Evolutionary conservation across 257 asterid species (phyloP).

Genomic region (Eustoma russellianum): DNA sequence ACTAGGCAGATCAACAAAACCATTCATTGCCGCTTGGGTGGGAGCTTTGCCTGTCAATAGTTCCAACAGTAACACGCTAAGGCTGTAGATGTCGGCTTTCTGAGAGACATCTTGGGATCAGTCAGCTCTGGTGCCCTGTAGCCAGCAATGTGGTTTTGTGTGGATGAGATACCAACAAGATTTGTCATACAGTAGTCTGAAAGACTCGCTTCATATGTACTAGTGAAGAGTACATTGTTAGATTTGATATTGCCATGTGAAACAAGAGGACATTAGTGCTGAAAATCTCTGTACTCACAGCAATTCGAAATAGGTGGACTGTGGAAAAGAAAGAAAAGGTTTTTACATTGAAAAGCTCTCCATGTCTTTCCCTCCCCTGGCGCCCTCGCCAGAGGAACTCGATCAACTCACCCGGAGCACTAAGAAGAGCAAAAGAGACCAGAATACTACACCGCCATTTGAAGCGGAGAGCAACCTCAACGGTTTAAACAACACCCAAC

Average conservation of each 20-base stretch:
- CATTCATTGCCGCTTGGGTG: slow-evolving; percentile 29
- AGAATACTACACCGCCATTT: no score
- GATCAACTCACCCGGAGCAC: no score
- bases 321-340: no score
- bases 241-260: slow-evolving; percentile 50
- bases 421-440: no score
- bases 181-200: slow-evolving; percentile 43
- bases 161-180: slow-evolving; percentile 29
- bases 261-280: slow-evolving; percentile 24
- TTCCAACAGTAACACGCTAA: slow-evolving; percentile 40
- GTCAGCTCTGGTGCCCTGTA: slow-evolving; percentile 47
- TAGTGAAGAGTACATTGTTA: slow-evolving; percentile 37
- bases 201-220: slow-evolving; percentile 29
- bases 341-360: no score
- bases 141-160: slow-evolving; percentile 36
- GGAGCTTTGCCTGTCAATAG: slow-evolving; percentile 43
- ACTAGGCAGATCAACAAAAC: slow-evolving; percentile 37
- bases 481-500: no score
- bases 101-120: slow-evolving; percentile 38
- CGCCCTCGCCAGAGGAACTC: no score
- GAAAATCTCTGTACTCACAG: no score
- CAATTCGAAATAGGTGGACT: no score
- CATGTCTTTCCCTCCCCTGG: no score
- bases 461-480: no score
- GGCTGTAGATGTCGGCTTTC: slow-evolving; percentile 40